Evolutionary conservation across 2,329 filamentous ascomycete species (phyloP).

Genomic region (Aspergillus fructus): DNA sequence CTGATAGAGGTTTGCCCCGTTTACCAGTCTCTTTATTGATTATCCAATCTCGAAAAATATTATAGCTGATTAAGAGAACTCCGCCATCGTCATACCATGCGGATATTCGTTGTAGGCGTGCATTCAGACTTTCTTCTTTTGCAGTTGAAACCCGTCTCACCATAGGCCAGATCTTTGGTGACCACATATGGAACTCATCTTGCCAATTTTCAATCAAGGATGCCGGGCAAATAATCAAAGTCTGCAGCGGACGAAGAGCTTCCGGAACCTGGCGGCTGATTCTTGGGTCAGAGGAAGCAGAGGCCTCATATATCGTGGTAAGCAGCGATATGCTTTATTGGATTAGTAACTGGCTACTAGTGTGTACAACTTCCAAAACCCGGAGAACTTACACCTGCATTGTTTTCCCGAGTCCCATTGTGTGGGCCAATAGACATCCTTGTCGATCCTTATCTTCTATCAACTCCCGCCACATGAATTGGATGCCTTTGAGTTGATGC

Average conservation of each 20-base stretch:
- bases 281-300: constrained; percentile 56
- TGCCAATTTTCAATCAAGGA: constrained; percentile 77
- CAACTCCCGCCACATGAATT: constrained; percentile 86
- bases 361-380: background rate
- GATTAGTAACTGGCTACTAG: background rate
- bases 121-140: constrained; percentile 15
- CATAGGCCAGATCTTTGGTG: constrained; percentile 52
- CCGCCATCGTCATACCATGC: constrained; percentile 67
- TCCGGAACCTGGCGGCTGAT: constrained; percentile 67
- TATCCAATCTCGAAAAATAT: constrained; percentile 58
- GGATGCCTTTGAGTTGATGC: constrained; percentile 78
- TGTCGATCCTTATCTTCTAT: constrained; percentile 62
- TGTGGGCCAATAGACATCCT: constrained; percentile 81
- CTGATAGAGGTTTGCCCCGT: constrained; percentile 29
- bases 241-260: constrained; percentile 61
- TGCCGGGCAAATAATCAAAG: constrained; percentile 74
- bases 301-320: constrained; percentile 68
- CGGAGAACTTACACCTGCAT: constrained; percentile 67
- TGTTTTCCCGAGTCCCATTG: constrained; percentile 90
- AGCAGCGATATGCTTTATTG: constrained; percentile 68
- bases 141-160: constrained; percentile 57
- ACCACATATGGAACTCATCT: constrained; percentile 74
- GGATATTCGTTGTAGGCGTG: constrained; percentile 50
- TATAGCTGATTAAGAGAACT: constrained; percentile 74
- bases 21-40: constrained; percentile 32